These are phyloP conservation scores for Talaromyces piceae DNA, from an alignment of 2,329 filamentous ascomycete species.

Conservation along the genomic window DNA sequence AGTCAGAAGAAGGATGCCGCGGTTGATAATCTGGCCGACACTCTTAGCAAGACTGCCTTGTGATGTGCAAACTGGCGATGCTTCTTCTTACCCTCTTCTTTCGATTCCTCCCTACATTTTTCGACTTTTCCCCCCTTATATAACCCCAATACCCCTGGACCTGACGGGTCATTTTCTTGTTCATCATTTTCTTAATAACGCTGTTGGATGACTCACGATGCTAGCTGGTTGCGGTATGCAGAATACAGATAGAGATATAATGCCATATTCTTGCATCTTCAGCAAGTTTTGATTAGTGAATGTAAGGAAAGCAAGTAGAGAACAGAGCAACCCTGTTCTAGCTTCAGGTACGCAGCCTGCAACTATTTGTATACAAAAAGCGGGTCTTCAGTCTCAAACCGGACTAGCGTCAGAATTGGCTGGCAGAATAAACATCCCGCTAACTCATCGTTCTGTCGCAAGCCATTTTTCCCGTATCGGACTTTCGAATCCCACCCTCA, in stretches of 20 bases:
- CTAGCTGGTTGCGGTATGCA: neutral
- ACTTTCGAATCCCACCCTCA: neutral
- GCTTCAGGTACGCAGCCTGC: no score
- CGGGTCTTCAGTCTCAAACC: neutral
- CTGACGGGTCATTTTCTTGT: neutral
- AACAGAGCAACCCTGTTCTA: no score
- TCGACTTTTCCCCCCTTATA: neutral
- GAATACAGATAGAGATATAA: neutral
- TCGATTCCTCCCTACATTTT: neutral
- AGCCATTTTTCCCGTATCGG: neutral
- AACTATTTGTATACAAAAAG: neutral
- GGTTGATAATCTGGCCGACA: slow-evolving; percentile 71
- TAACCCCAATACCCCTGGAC: neutral
- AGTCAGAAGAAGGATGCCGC: slow-evolving; percentile 69
- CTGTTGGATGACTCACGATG: neutral
- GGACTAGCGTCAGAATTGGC: neutral
- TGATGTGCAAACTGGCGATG: slow-evolving; percentile 13
- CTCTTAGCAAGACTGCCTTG: slow-evolving; percentile 60
- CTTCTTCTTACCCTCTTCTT: neutral
- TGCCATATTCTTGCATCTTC: neutral
- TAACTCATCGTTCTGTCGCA: neutral
- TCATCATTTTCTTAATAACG: neutral
- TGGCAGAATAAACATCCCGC: slow-evolving; percentile 1
- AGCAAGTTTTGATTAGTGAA: no score
- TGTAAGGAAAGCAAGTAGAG: no score